phyloP scores from a whole-genome alignment of 176 grass and related monocot genomes.

The Tuctoria greenei region DNA sequence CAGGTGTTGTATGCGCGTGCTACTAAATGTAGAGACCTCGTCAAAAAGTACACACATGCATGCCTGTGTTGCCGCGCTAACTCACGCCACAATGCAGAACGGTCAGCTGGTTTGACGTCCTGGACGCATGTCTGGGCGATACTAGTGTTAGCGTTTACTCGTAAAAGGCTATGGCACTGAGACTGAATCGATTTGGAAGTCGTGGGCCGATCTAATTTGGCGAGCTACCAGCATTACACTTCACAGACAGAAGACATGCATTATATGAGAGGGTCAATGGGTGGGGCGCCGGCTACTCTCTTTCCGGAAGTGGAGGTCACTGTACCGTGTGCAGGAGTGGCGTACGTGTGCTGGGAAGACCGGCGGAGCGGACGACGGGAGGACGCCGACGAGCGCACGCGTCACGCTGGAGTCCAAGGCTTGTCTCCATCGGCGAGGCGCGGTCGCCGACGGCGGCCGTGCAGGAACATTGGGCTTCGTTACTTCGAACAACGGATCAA shows the following conservation, averaged over 20 bases:
- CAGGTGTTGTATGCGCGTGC: not conserved
- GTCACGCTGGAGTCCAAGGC: constrained; percentile 6
- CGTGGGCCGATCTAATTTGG: not conserved
- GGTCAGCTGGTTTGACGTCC: constrained; percentile 34
- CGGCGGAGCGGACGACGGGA: not conserved
- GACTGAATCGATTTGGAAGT: not conserved
- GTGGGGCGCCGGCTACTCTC: not conserved
- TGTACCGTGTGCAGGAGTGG: constrained; percentile 28
- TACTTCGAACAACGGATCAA: not conserved
- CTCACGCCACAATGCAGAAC: constrained; percentile 19
- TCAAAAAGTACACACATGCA: constrained; percentile 25
- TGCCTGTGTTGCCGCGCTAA: not conserved
- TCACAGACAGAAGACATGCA: not conserved
- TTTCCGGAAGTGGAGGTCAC: constrained; percentile 39
- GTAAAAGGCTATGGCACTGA: not conserved
- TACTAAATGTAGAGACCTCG: not conserved
- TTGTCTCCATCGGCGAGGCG: not conserved
- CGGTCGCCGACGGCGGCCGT: not conserved
- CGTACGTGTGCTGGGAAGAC: not conserved
- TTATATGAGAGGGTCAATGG: not conserved
- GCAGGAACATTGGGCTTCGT: not conserved
- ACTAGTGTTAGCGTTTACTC: constrained; percentile 7
- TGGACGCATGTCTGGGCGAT: not conserved
- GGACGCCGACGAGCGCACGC: not conserved
- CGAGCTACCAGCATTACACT: constrained; percentile 4